These are phyloP conservation scores for Phytophthora foliorum DNA, from an alignment of 352 stramenopile genomes.

Conservation along the genomic window DNA sequence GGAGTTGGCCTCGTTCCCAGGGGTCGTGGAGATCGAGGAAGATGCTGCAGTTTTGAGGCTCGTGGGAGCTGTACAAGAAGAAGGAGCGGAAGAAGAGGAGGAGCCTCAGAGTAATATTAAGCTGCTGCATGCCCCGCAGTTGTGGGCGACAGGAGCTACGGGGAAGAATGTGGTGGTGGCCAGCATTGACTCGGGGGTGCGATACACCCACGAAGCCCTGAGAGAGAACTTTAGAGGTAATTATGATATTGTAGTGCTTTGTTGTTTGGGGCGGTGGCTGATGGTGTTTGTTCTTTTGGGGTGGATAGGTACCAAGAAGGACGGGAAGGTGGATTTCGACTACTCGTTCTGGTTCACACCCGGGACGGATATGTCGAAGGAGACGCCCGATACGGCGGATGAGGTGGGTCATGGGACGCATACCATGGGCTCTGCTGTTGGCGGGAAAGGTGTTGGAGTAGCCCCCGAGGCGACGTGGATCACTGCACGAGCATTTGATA, in stretches of 20 bases:
- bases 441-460: constrained; percentile 61
- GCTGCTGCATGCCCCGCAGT: constrained; percentile 55
- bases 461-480: constrained; percentile 76
- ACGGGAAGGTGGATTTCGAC: constrained; percentile 57
- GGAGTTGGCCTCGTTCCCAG: constrained; percentile 47
- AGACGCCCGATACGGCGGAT: constrained; percentile 74
- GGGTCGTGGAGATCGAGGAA: constrained; percentile 52
- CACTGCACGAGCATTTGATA: constrained; percentile 71
- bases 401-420: constrained; percentile 77
- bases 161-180: constrained; percentile 63
- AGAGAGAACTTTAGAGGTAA: constrained; percentile 57
- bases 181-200: constrained; percentile 79
- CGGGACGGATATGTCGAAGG: constrained; percentile 57
- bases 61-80: constrained; percentile 22
- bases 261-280: background rate
- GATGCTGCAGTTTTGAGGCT: constrained; percentile 41
- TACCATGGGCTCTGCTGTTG: constrained; percentile 70
- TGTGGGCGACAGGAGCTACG: constrained; percentile 50
- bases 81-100: constrained; percentile 3
- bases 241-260: background rate
- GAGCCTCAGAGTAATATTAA: constrained; percentile 55
- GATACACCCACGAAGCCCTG: constrained; percentile 73
- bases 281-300: constrained; percentile 4
- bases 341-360: constrained; percentile 79
- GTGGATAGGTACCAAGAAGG: constrained; percentile 32